Base-by-base conservation (phyloP, 257 asterid genomes). In the Catharanthus roseus region DNA sequence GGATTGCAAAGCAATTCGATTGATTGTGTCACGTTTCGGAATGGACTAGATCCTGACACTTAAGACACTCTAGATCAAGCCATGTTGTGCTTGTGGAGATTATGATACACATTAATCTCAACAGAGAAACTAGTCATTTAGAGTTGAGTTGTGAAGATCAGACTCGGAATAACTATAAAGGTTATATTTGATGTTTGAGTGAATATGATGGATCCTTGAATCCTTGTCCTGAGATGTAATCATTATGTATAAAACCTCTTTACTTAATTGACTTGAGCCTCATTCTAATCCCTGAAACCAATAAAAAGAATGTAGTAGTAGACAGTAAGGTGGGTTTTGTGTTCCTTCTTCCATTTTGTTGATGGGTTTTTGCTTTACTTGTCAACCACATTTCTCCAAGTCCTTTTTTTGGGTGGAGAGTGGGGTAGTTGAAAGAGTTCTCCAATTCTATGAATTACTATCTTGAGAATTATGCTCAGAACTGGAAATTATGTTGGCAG, bases 401-500 rank as follows among this genome's bases (percentile, higher is more conserved):
- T n/a, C n/a, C n/a, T n/a, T n/a, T n/a, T 2, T 15, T 31, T 58
- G 26, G 19, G n/a, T n/a, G n/a, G n/a, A n/a, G n/a, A n/a, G n/a
- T n/a, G n/a, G n/a, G n/a, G n/a, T n/a, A n/a, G n/a, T n/a, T n/a
- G n/a, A n/a, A n/a, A n/a, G n/a, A n/a, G n/a, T 61, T n/a, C 11
- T 49, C 39, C 67, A 33, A 61, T 44, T 61, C 45, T 16, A 1
- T 61, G 12, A 34, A 34, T 33, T 61, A 3, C 6, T 33, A 18
- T 19, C 19, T 18, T 56, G 63, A 33, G 67, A 60, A 8, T 34
- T 61, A 34, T 18, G 41, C 72, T 80, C 67, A 77, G 76, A 38
- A 51, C 65, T 72, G 38, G 75, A 72, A 58, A 71, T 81, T 77
- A 75, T 79, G 26, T 81, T 78, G 80, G 70, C 96, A 95, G 99